phyloP scores from a whole-genome alignment of 306 rosid species.

The Ormosia semicastrata region DNA sequence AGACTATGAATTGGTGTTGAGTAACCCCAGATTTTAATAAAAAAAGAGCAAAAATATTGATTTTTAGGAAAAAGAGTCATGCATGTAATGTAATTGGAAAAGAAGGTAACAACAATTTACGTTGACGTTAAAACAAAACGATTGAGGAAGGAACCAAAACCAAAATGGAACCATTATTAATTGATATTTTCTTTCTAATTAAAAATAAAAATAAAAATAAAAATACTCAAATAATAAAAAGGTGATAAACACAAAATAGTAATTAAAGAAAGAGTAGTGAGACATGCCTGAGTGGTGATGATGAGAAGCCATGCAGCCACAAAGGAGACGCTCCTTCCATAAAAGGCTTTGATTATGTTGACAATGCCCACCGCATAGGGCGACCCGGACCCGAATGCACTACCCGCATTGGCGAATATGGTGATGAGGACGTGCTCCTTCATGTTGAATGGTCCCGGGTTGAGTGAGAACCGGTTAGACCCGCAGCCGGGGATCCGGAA shows the following conservation, averaged over 20 bases:
- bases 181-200: too few species aligned
- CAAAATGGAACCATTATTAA: too few species aligned
- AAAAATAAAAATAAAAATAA: not conserved
- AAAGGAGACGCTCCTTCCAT: slow-evolving; percentile 45
- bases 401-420: slow-evolving; percentile 69
- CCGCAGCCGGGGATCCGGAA: slow-evolving; percentile 48
- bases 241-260: not conserved
- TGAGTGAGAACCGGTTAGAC: slow-evolving; percentile 29
- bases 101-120: not conserved
- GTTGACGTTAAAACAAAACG: too few species aligned
- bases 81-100: not conserved
- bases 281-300: slow-evolving; percentile 50
- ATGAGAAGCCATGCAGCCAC: slow-evolving; percentile 54
- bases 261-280: not conserved
- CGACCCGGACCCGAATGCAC: slow-evolving; percentile 56
- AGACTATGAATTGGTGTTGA: too few species aligned
- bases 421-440: slow-evolving; percentile 79
- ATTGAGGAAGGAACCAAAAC: too few species aligned
- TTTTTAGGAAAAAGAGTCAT: too few species aligned
- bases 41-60: too few species aligned
- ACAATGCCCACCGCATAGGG: slow-evolving; percentile 60
- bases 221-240: not conserved
- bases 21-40: too few species aligned
- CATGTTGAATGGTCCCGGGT: slow-evolving; percentile 77
- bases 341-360: slow-evolving; percentile 50